Base-by-base conservation (phyloP, 306 rosid species). In the Nissolia schottii region DNA sequence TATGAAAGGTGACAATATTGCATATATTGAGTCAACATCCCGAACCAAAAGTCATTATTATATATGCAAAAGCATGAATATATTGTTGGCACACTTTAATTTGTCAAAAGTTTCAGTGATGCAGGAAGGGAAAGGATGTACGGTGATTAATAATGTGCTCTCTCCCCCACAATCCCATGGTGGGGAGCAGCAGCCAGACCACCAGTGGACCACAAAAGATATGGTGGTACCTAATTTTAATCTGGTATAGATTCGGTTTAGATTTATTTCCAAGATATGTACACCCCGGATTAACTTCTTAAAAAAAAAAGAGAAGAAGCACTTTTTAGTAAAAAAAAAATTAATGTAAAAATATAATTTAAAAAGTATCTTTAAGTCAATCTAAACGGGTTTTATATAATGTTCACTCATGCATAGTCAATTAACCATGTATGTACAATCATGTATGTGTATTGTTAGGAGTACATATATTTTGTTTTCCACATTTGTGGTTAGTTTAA, bases 151-250 rank as follows among this genome's bases (percentile, higher is more conserved):
- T 71, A 12, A 64, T 78, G 65, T 53, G 53, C 40, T 77, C 24
- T 45, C 40, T 77, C 24, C 32, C 66, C 71, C 76, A 61, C 81
- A 68, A 25, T 70, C 43, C n/a, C 34, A 59, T 49, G 34, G 79
- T 67, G 80, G 80, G 80, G 80, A 74, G 64, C 80, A 69, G 70
- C 80, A 80, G 77, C 68, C 80, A 80, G 84, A 80, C 76, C 75
- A 74, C 16, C 7, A 43, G 22, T 67, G 80, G 80, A 63, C 84
- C 81, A 75, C 74, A 40, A 9, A 74, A 70, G 56, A 69, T 74
- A 68, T 54, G 7, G 7, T 34, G 29, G 16, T 68, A 9, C 45
- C 1, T 25, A 40, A 23, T 56, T 23, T 43, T 55, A 61, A 61
- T 60, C 63, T 28, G 49, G 1, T 48, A 0, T 2, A 55, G 51